These are phyloP conservation scores for Scutellaria minor DNA, from an alignment of 257 asterid species.

Conservation along the genomic window DNA sequence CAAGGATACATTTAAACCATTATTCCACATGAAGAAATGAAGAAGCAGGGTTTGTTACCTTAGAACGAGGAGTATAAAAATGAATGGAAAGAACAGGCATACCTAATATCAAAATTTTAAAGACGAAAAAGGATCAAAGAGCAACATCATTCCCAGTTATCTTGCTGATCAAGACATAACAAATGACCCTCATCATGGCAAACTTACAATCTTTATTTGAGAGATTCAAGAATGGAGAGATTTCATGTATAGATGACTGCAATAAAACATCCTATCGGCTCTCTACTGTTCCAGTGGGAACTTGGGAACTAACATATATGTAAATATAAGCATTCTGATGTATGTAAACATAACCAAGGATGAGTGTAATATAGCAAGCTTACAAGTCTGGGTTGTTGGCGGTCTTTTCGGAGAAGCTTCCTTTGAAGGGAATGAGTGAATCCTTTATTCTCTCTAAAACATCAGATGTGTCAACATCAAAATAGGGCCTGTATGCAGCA, in stretches of 20 bases:
- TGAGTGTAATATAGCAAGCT: conserved; percentile 37
- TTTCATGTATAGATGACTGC: not conserved
- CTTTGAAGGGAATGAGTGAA: conserved; percentile 87
- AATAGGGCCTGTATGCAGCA: conserved; percentile 93
- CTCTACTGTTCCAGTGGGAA: not conserved
- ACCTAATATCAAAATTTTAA: not conserved
- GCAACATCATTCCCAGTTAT: not conserved
- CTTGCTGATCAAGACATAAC: conserved; percentile 15
- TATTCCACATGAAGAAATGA: conserved; percentile 2
- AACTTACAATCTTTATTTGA: conserved; percentile 3
- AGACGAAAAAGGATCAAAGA: not conserved
- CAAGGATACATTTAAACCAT: not conserved
- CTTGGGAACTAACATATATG: too few species aligned
- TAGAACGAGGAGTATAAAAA: not conserved
- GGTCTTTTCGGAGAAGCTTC: conserved; percentile 88
- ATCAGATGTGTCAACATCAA: conserved; percentile 97
- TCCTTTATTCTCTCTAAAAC: conserved; percentile 89
- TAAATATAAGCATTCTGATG: too few species aligned
- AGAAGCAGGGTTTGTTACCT: not conserved
- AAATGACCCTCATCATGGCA: not conserved
- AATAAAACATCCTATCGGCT: not conserved
- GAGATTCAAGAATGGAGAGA: conserved; percentile 4
- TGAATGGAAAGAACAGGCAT: not conserved
- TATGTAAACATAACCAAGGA: not conserved
- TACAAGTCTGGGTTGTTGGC: conserved; percentile 87